phyloP scores from a whole-genome alignment of 768 basidiomycete genomes.

The Sporobolomyces pararoseus region DNA sequence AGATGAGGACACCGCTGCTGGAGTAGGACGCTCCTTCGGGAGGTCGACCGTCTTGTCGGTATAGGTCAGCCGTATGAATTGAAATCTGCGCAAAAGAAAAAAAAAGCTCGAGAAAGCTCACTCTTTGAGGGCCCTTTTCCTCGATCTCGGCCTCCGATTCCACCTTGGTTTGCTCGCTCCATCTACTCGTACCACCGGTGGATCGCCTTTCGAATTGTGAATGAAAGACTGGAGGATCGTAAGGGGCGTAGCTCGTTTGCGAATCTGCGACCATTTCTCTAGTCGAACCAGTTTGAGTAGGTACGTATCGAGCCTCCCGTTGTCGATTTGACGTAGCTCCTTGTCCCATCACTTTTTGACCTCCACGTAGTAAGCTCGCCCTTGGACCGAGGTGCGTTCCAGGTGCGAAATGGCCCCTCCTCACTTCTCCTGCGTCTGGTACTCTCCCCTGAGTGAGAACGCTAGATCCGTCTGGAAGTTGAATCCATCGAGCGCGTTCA shows the following conservation, averaged over 20 bases:
- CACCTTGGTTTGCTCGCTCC: constrained; percentile 18
- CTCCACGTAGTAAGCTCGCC: constrained; percentile 1
- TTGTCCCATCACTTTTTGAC: not conserved
- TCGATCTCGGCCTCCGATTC: not conserved
- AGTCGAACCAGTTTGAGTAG: constrained; percentile 1
- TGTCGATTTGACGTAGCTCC: not conserved
- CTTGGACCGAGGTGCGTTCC: constrained; percentile 9
- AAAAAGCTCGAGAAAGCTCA: not conserved
- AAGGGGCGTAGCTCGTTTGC: not conserved
- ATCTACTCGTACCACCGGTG: not conserved
- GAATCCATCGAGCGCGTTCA: constrained; percentile 3
- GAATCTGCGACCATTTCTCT: not conserved
- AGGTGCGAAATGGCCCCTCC: not conserved
- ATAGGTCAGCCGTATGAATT: no score
- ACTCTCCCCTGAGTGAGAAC: not conserved
- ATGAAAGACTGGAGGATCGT: constrained; percentile 14
- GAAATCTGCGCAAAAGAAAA: no score
- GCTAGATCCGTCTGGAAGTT: constrained; percentile 13
- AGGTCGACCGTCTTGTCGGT: no score
- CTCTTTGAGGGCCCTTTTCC: not conserved
- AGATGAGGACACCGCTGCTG: not conserved
- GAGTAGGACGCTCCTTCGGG: not conserved
- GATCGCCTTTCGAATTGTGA: not conserved
- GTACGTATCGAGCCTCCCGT: not conserved
- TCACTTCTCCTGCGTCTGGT: not conserved